Conservation (phyloP, 495 filamentous ascomycete genomes). For the Jackrogersella minutella region DNA sequence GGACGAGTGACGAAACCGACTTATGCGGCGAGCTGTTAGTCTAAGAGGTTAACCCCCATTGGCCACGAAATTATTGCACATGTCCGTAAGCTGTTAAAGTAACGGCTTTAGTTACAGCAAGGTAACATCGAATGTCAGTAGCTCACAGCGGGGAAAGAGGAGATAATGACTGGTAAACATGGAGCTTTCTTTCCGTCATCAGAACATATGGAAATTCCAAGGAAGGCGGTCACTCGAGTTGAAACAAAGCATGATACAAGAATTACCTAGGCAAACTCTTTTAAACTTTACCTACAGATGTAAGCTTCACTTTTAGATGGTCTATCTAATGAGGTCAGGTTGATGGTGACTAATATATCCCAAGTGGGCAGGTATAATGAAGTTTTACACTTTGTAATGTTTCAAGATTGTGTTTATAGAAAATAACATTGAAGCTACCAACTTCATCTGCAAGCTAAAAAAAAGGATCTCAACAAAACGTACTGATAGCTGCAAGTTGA, state of each 20-base stretch:
- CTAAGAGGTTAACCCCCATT: constrained; percentile 14
- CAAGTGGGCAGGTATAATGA: constrained; percentile 8
- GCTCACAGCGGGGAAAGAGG: constrained; percentile 10
- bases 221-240: background rate
- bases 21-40: constrained; percentile 19
- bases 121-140: constrained; percentile 13
- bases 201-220: background rate
- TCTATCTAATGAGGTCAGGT: too few relatives aligned
- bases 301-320: too few relatives aligned
- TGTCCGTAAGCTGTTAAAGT: constrained; percentile 9
- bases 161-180: background rate
- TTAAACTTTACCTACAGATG: constrained; percentile 2
- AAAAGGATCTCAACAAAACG: constrained; percentile 31
- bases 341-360: too few relatives aligned
- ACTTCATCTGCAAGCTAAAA: background rate
- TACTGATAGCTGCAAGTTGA: background rate
- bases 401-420: constrained; percentile 8
- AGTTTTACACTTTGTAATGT: constrained; percentile 5
- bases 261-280: constrained; percentile 11
- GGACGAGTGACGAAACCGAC: constrained; percentile 3
- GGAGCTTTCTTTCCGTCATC: background rate
- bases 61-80: constrained; percentile 8
- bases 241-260: constrained; percentile 12
- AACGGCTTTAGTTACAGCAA: background rate
- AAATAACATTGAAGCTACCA: background rate